phyloP scores from a whole-genome alignment of 1,284 basidiomycete species.

The Leccinum huronense region DNA sequence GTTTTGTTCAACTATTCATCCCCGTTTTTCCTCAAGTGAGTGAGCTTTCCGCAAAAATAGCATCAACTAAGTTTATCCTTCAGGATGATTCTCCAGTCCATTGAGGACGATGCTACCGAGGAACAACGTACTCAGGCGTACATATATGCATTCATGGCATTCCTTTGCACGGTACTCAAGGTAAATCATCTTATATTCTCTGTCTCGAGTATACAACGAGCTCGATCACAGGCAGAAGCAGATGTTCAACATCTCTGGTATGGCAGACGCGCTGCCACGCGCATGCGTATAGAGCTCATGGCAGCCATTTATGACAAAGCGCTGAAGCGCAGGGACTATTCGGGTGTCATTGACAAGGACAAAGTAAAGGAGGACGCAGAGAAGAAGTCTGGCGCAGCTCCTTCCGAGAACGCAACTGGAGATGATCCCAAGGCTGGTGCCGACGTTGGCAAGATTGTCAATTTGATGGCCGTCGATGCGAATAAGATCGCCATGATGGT shows the following conservation, averaged over 20 bases:
- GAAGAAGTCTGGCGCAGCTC: conserved; percentile 21
- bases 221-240: conserved; percentile 42
- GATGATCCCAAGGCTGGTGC: conserved; percentile 68
- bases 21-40: conserved; percentile 49
- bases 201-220: conserved; percentile 1
- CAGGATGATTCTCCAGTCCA: conserved; percentile 40
- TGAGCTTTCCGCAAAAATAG: neutral
- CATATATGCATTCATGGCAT: conserved; percentile 59
- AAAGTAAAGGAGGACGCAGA: conserved; percentile 29
- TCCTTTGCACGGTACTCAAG: conserved; percentile 52
- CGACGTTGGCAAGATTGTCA: conserved; percentile 76
- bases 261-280: conserved; percentile 54
- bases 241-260: conserved; percentile 71
- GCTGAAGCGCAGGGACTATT: conserved; percentile 80
- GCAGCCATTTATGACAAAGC: conserved; percentile 88
- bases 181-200: conserved; percentile 18
- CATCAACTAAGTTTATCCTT: conserved; percentile 2
- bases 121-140: conserved; percentile 55
- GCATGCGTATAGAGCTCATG: conserved; percentile 61
- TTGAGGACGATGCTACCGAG: conserved; percentile 28
- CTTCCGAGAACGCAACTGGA: conserved; percentile 20
- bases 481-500: conserved; percentile 53
- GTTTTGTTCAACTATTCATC: conserved; percentile 57
- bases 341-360: conserved; percentile 66
- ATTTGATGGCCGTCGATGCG: conserved; percentile 72